Percentiles rank a stretch among this genome's conserved stretches.
Evolutionary conservation across 306 rosid genomes (phyloP).

Genomic region (Vigna unguiculata): DNA sequence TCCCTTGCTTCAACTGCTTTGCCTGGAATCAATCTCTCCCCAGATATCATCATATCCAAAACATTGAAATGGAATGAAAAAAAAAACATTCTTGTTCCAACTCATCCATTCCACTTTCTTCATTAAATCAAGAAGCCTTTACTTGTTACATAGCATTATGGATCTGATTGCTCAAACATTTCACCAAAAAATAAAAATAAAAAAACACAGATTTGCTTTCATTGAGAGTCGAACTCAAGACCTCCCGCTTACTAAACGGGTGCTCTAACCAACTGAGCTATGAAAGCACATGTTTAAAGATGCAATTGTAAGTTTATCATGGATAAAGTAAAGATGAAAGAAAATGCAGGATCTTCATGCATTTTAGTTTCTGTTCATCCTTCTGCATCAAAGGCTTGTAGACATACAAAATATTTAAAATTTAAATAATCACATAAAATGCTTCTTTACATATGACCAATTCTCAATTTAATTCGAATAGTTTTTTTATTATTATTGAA

Average conservation of each 20-base stretch:
- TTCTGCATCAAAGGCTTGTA: too few relatives aligned
- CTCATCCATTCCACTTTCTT: neutral
- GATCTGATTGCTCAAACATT: neutral
- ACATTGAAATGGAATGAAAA: neutral
- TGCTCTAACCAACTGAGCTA: constrained; percentile 90
- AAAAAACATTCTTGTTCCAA: neutral
- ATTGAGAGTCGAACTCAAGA: constrained; percentile 82
- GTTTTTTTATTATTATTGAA: too few relatives aligned
- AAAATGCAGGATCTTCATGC: too few relatives aligned
- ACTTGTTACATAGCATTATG: neutral
- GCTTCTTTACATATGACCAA: too few relatives aligned
- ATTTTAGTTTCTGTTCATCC: too few relatives aligned
- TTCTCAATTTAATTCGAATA: too few relatives aligned
- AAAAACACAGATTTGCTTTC: constrained; percentile 47
- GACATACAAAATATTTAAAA: too few relatives aligned
- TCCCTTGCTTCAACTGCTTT: constrained; percentile 31
- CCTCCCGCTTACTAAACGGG: constrained; percentile 92
- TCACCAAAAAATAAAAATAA: too few relatives aligned
- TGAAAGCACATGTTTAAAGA: constrained; percentile 52
- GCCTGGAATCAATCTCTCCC: constrained; percentile 14
- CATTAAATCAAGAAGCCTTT: too few relatives aligned
- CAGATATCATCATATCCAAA: neutral
- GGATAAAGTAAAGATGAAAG: too few relatives aligned
- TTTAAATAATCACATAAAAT: too few relatives aligned
- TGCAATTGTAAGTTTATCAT: fast-evolving